Conservation (phyloP, 768 basidiomycete species). For the Pleurotus citrinopileatus region DNA sequence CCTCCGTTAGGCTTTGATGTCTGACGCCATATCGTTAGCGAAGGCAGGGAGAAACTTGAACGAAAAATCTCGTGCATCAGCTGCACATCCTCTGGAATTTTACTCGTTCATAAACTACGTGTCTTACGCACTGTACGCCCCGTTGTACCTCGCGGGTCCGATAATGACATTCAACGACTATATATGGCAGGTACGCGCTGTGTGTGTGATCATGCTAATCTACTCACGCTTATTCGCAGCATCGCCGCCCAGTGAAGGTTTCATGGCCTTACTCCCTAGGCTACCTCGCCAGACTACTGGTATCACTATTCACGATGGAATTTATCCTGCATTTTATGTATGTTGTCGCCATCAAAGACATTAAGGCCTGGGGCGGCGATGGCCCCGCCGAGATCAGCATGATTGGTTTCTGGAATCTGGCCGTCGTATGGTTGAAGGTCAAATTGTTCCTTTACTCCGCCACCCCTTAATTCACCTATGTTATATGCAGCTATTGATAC, state of each 20-base stretch:
- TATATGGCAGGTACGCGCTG: conserved; percentile 74
- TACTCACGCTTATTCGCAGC: conserved; percentile 32
- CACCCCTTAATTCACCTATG: background rate
- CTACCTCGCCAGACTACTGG: conserved; percentile 71
- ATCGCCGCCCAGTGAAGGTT: conserved; percentile 55
- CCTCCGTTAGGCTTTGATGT: background rate
- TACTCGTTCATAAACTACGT: conserved; percentile 77
- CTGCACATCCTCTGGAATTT: conserved; percentile 49
- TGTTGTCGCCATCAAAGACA: conserved; percentile 93
- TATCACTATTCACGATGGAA: conserved; percentile 83
- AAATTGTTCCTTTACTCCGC: background rate
- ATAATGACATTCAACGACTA: conserved; percentile 97
- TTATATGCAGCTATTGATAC: conserved; percentile 72
- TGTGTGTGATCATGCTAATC: background rate
- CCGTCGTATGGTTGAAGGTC: conserved; percentile 96
- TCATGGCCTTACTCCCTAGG: conserved; percentile 34
- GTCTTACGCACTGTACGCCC: conserved; percentile 87
- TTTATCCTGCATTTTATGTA: conserved; percentile 92
- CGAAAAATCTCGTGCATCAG: conserved; percentile 59
- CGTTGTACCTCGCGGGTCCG: conserved; percentile 93
- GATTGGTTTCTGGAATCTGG: conserved; percentile 97
- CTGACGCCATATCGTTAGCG: background rate
- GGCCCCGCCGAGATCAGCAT: conserved; percentile 80
- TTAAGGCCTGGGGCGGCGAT: conserved; percentile 76
- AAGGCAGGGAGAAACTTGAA: conserved; percentile 24